phyloP scores from a whole-genome alignment of 2,329 filamentous ascomycete genomes.

The Alternaria conjuncta region DNA sequence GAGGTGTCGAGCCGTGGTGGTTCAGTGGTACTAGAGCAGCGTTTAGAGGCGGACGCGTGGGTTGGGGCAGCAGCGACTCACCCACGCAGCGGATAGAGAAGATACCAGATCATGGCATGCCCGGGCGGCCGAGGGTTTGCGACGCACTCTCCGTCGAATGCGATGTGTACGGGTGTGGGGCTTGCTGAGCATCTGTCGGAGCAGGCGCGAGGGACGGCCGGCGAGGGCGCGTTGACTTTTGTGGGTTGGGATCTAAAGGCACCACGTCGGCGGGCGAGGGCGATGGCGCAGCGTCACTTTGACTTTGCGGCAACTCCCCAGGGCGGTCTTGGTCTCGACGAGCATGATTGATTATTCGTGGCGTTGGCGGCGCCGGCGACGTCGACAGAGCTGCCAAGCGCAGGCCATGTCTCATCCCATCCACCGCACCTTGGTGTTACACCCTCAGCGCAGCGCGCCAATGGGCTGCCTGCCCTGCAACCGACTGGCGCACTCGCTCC shows the following conservation, averaged over 20 bases:
- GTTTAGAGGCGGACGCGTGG: slow-evolving; percentile 19
- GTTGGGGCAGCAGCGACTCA: slow-evolving; percentile 50
- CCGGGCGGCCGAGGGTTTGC: slow-evolving; percentile 33
- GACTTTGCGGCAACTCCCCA: slow-evolving; percentile 17
- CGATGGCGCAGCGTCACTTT: slow-evolving; percentile 24
- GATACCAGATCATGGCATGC: slow-evolving; percentile 72
- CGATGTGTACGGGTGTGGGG: slow-evolving; percentile 26
- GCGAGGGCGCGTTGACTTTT: neutral
- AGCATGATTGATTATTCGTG: slow-evolving; percentile 34
- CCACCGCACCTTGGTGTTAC: slow-evolving; percentile 14
- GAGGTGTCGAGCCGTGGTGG: slow-evolving; percentile 68
- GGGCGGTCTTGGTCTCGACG: slow-evolving; percentile 25
- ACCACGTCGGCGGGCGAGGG: slow-evolving; percentile 7
- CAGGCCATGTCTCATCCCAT: slow-evolving; percentile 19
- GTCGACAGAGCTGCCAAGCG: slow-evolving; percentile 21
- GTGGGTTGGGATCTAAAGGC: neutral
- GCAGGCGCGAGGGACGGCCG: slow-evolving; percentile 4
- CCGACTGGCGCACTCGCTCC: neutral
- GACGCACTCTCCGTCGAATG: slow-evolving; percentile 33
- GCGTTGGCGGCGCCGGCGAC: slow-evolving; percentile 29
- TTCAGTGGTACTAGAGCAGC: slow-evolving; percentile 70
- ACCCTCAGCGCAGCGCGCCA: slow-evolving; percentile 1
- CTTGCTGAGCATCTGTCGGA: slow-evolving; percentile 36
- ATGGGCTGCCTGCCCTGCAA: slow-evolving; percentile 4
- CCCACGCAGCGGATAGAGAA: slow-evolving; percentile 79